Conservation (phyloP, 2,329 filamentous ascomycete species). For the Talaromyces atroroseus region DNA sequence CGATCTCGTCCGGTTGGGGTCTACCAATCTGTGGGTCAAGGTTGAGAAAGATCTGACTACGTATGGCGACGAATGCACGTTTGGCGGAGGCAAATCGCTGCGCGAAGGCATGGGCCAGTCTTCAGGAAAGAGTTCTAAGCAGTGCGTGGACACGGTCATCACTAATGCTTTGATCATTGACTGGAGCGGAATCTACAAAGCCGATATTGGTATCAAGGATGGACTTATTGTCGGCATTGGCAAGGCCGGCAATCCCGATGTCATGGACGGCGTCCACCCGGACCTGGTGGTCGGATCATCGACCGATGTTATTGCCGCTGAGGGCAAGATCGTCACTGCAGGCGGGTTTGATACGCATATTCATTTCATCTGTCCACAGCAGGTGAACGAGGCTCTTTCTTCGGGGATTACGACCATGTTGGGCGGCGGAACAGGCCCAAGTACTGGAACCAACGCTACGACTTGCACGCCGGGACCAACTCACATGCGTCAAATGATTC, state of each 20-base stretch:
- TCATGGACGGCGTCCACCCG: slow-evolving; percentile 80
- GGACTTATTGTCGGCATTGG: slow-evolving; percentile 83
- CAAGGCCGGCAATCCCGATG: slow-evolving; percentile 94
- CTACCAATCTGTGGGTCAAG: slow-evolving; percentile 82
- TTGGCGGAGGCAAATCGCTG: slow-evolving; percentile 89
- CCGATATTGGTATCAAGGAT: slow-evolving; percentile 88
- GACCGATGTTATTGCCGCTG: slow-evolving; percentile 87
- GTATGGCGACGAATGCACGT: slow-evolving; percentile 92
- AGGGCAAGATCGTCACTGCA: slow-evolving; percentile 84
- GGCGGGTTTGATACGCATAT: slow-evolving; percentile 88
- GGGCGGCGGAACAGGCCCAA: slow-evolving; percentile 88
- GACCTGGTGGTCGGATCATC: slow-evolving; percentile 78
- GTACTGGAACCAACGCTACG: slow-evolving; percentile 82
- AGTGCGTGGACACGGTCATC: slow-evolving; percentile 77
- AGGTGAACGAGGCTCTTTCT: slow-evolving; percentile 74
- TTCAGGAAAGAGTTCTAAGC: slow-evolving; percentile 64
- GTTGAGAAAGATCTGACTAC: slow-evolving; percentile 79
- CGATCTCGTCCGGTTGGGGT: slow-evolving; percentile 73
- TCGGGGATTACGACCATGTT: slow-evolving; percentile 87
- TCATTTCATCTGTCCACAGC: slow-evolving; percentile 93
- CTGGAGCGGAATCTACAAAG: slow-evolving; percentile 91
- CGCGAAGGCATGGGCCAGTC: slow-evolving; percentile 96
- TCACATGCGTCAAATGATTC: slow-evolving; percentile 83
- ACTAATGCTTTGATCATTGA: slow-evolving; percentile 88
- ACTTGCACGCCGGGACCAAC: slow-evolving; percentile 85